Base-by-base conservation (phyloP, 139 green algal species). In the Chlamydomonas sp. region DNA sequence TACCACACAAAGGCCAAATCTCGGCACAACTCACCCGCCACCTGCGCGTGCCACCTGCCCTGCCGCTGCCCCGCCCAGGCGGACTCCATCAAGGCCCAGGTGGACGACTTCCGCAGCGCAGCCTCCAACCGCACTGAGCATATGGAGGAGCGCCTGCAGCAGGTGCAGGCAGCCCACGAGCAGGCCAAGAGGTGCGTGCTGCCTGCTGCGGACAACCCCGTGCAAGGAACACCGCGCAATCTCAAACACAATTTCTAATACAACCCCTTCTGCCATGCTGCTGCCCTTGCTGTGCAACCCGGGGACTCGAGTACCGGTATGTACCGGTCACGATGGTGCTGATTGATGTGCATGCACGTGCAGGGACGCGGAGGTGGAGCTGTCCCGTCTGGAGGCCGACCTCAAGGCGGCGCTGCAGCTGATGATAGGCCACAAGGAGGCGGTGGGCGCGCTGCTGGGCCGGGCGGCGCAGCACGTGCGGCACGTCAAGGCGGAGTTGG, bases 291-390 rank as follows among this genome's bases (percentile, higher is more conserved):
- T 59, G 14, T 17, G 8, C 62, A 74, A 76, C 49, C 49, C 20
- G 31, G 63, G 12, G n/a, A 12, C 15, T 5, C 67, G 14, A 5
- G 15, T 31, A 12, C 61, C 63, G 3, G 5, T 5, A 4, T 78
- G 7, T 69, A 12, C 49, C 58, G 67, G 61, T 10, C 3, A 90
- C 66, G 63, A n/a, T 49, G 31, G 31, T 49, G 2, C 6, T 84
- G 72, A 59, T 83, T 16, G 17, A 64, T 81, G 8, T 9, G 9
- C 60, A 5, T 83, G 3, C 0, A 1, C 77, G 0, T 68, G 60
- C 87, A 94, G 90, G 77, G 83, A 81, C 5, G 91, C 90, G 63
- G 94, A 96, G 72, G 88, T 92, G 73, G 92, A 96, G 83, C 88
- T 93, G 20, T 79, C 89, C 6, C 86, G 81, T 6, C 73, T 96